A percentile compares a stretch with the other conserved stretches of the same genome.
phyloP scores from a whole-genome alignment of 306 rosid genomes.

The Trichosanthes truncata region DNA sequence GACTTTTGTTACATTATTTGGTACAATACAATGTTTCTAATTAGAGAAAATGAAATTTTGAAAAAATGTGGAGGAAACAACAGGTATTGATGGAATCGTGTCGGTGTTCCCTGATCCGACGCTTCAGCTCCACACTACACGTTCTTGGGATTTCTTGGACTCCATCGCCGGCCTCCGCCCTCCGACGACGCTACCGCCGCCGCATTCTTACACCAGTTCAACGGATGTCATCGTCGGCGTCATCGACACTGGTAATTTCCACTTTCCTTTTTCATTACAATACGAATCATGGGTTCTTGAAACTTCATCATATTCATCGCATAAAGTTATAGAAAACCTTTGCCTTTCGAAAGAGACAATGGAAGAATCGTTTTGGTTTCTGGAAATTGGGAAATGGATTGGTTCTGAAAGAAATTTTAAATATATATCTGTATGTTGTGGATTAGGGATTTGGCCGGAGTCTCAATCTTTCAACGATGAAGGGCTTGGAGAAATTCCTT shows the following conservation, averaged over 20 bases:
- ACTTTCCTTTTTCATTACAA: neutral
- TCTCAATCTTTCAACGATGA: constrained; percentile 69
- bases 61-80: constrained; percentile 11
- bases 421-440: neutral
- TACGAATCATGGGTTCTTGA: neutral
- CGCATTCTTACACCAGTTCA: constrained; percentile 14
- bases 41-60: neutral
- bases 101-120: constrained; percentile 65
- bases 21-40: neutral
- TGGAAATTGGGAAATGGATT: neutral
- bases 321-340: neutral
- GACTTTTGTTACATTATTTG: neutral
- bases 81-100: constrained; percentile 51
- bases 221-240: constrained; percentile 56
- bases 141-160: constrained; percentile 91
- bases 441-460: constrained; percentile 87
- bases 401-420: neutral
- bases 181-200: neutral
- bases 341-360: neutral
- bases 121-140: constrained; percentile 66
- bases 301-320: neutral
- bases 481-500: constrained; percentile 66
- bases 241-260: constrained; percentile 62
- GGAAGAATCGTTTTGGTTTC: neutral
- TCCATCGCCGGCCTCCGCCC: constrained; percentile 29